Evolutionary conservation across 768 basidiomycete species (phyloP).

Genomic region (Rhodocollybia butyracea): DNA sequence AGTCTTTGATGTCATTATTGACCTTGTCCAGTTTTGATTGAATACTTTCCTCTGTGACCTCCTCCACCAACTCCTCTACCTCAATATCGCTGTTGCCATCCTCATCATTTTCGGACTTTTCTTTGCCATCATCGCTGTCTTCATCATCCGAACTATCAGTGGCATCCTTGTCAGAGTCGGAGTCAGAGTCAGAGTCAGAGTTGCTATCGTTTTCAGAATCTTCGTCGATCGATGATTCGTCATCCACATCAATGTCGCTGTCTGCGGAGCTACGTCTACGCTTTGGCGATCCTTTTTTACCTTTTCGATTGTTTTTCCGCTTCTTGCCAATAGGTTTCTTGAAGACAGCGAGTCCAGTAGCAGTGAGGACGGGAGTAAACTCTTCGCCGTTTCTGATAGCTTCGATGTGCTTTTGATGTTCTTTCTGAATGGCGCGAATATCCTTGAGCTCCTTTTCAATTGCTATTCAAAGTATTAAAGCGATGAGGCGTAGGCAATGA

Average conservation of each 20-base stretch:
- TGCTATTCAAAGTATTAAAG: conserved; percentile 21
- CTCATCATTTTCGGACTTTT: neutral
- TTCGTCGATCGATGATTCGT: conserved; percentile 25
- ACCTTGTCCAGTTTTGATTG: conserved; percentile 41
- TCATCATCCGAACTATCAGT: conserved; percentile 17
- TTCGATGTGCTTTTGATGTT: conserved; percentile 43
- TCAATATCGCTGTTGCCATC: conserved; percentile 11
- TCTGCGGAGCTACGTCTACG: conserved; percentile 29
- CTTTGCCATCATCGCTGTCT: conserved; percentile 15
- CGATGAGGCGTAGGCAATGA: neutral
- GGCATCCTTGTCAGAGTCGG: conserved; percentile 15
- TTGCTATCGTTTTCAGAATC: conserved; percentile 23
- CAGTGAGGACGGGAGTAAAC: conserved; percentile 41
- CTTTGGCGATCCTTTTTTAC: conserved; percentile 43
- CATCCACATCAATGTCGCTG: conserved; percentile 34
- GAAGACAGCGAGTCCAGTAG: conserved; percentile 21
- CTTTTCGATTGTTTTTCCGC: conserved; percentile 42
- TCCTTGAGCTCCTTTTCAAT: conserved; percentile 37
- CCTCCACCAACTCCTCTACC: conserved; percentile 32
- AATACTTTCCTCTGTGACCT: conserved; percentile 42
- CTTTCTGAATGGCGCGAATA: conserved; percentile 31
- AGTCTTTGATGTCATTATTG: conserved; percentile 37
- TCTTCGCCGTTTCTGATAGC: conserved; percentile 42
- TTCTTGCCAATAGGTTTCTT: conserved; percentile 30
- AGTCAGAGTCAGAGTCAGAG: conserved; percentile 19